Conservation (phyloP, 1,284 basidiomycete species). For the Trichosporon sp. region DNA sequence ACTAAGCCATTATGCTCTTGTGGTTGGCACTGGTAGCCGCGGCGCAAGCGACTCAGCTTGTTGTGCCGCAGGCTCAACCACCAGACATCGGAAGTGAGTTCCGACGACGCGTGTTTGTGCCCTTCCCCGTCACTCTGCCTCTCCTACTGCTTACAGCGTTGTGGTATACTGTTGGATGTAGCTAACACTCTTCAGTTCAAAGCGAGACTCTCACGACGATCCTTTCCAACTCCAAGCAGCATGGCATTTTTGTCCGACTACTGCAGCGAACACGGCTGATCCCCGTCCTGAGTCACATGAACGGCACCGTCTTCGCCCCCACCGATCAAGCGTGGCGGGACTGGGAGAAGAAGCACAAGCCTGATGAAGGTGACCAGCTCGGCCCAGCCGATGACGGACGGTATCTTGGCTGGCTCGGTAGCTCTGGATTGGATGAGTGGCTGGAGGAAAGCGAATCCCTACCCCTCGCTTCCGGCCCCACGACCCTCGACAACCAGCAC, state of each 20-base stretch:
- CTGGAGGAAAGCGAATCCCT: constrained; percentile 6
- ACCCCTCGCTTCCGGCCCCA: constrained; percentile 9
- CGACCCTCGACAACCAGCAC: constrained; percentile 65
- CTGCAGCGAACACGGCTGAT: constrained; percentile 83
- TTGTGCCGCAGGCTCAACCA: not conserved
- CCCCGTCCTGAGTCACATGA: constrained; percentile 82
- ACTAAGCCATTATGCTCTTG: not conserved
- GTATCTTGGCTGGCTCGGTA: constrained; percentile 32
- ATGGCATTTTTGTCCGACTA: constrained; percentile 70
- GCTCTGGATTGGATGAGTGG: constrained; percentile 36
- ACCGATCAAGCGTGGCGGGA: constrained; percentile 77
- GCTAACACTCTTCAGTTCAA: not conserved
- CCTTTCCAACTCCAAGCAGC: constrained; percentile 70
- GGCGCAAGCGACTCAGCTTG: not conserved
- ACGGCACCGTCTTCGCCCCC: constrained; percentile 85
- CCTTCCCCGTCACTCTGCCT: not conserved
- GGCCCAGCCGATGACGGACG: not conserved
- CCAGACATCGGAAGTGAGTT: not conserved
- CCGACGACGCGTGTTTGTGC: not conserved
- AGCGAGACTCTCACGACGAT: constrained; percentile 64
- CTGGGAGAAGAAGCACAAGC: constrained; percentile 40
- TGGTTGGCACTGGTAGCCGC: not conserved
- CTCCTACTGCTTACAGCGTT: not conserved
- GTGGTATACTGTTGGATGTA: not conserved
- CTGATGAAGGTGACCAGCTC: constrained; percentile 8